These are phyloP conservation scores for Psilocybe azurescens DNA, from an alignment of 768 basidiomycete genomes.

Conservation along the genomic window DNA sequence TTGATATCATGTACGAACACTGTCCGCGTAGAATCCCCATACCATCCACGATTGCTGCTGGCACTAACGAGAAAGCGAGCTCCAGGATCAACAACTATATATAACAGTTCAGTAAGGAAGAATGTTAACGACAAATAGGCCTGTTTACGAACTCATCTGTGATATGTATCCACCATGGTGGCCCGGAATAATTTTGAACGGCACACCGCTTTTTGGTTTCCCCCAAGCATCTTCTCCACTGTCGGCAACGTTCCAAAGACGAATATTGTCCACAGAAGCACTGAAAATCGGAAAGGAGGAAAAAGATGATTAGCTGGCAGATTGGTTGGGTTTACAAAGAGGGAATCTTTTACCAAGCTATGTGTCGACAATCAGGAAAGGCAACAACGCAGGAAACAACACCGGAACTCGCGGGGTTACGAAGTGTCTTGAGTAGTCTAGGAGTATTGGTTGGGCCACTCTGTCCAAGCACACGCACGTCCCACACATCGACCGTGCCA, in stretches of 20 bases:
- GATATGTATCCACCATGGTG: constrained; percentile 96
- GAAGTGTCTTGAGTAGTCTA: constrained; percentile 77
- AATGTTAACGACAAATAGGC: neutral
- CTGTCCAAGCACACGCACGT: constrained; percentile 80
- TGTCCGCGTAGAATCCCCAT: constrained; percentile 88
- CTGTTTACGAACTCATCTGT: constrained; percentile 79
- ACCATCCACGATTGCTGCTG: constrained; percentile 94
- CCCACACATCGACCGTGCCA: constrained; percentile 93
- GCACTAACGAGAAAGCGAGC: constrained; percentile 88
- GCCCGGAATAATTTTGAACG: constrained; percentile 94
- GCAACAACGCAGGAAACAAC: constrained; percentile 91
- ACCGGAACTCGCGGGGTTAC: constrained; percentile 88
- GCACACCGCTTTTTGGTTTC: constrained; percentile 70
- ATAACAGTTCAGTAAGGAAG: too few relatives aligned
- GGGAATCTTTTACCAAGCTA: constrained; percentile 77
- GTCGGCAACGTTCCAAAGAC: constrained; percentile 91
- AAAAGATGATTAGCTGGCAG: neutral
- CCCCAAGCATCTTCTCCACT: constrained; percentile 72
- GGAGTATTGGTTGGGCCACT: constrained; percentile 70
- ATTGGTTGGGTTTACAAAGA: constrained; percentile 15
- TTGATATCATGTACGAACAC: constrained; percentile 93
- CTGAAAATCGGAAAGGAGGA: constrained; percentile 39
- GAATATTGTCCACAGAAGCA: constrained; percentile 91
- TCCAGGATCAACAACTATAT: constrained; percentile 82
- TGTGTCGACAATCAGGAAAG: constrained; percentile 90